A percentile compares a stretch with the other conserved stretches of the same genome.
phyloP scores from a whole-genome alignment of 2,329 filamentous ascomycete species.

The Ambrosiella cleistominuta region DNA sequence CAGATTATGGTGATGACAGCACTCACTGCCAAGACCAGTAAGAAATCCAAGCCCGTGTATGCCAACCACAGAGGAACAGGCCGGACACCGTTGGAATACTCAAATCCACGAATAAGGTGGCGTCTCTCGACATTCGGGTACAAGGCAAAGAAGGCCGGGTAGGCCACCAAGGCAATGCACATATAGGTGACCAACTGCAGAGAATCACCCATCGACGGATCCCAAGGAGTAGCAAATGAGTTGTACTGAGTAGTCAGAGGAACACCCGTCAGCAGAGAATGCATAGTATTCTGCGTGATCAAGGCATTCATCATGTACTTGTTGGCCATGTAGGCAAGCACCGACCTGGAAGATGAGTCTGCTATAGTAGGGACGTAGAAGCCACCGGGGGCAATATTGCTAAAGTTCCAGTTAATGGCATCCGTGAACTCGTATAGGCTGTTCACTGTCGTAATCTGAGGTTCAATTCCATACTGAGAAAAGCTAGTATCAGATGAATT shows the following conservation, averaged over 20 bases:
- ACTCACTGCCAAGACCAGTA: slow-evolving; percentile 41
- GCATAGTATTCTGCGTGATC: slow-evolving; percentile 45
- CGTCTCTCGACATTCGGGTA: slow-evolving; percentile 77
- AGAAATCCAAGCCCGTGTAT: slow-evolving; percentile 65
- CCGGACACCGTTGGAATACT: slow-evolving; percentile 83
- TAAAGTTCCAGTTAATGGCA: slow-evolving; percentile 44
- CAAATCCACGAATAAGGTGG: slow-evolving; percentile 60
- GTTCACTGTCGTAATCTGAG: slow-evolving; percentile 29
- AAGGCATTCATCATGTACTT: slow-evolving; percentile 38
- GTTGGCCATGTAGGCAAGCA: slow-evolving; percentile 55
- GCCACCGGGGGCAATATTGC: slow-evolving; percentile 57
- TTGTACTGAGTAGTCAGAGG: slow-evolving; percentile 57
- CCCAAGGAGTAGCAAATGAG: slow-evolving; percentile 57
- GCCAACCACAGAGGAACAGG: slow-evolving; percentile 71
- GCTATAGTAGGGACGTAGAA: slow-evolving; percentile 46
- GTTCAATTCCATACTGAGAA: slow-evolving; percentile 5
- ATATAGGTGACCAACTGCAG: slow-evolving; percentile 71
- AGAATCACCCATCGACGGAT: slow-evolving; percentile 49
- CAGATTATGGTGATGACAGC: slow-evolving; percentile 48
- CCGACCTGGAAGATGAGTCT: slow-evolving; percentile 38
- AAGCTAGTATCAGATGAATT: slow-evolving; percentile 8
- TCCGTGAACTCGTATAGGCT: slow-evolving; percentile 48
- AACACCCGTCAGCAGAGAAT: slow-evolving; percentile 48
- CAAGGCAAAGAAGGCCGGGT: slow-evolving; percentile 71
- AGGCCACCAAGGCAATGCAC: slow-evolving; percentile 57